phyloP scores from a whole-genome alignment of 345 rosid species.

The Aethionema arabicum region DNA sequence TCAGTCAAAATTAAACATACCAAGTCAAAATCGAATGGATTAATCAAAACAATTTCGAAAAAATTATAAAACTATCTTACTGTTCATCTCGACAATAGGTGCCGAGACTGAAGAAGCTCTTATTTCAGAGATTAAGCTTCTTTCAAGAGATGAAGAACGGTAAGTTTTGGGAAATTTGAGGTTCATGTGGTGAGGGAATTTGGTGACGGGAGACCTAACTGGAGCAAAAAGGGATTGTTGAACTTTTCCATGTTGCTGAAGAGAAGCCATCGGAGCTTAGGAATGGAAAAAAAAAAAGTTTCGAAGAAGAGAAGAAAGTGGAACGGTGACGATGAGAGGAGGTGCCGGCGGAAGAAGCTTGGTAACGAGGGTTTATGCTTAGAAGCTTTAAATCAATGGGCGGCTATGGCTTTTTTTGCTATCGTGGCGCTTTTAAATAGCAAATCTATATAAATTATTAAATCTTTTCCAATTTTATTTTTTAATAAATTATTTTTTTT shows the following conservation, averaged over 20 bases:
- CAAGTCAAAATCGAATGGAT: not conserved
- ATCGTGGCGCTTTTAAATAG: no score
- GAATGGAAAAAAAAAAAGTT: no score
- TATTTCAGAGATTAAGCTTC: conserved; percentile 50
- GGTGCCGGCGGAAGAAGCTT: no score
- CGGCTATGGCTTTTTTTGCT: no score
- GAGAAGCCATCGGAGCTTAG: conserved; percentile 45
- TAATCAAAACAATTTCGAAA: not conserved
- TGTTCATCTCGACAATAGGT: conserved; percentile 50
- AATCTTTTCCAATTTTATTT: no score
- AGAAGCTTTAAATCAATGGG: no score
- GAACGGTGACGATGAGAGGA: no score
- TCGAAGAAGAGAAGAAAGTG: no score
- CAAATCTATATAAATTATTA: no score
- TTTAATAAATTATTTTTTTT: no score
- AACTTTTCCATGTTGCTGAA: conserved; percentile 52
- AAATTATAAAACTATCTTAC: conserved; percentile 32
- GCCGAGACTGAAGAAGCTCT: conserved; percentile 56
- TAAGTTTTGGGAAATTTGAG: conserved; percentile 43
- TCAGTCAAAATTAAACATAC: not conserved
- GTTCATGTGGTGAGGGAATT: conserved; percentile 46
- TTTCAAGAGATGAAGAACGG: conserved; percentile 42
- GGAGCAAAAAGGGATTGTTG: conserved; percentile 42
- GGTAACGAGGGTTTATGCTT: no score
- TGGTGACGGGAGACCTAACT: conserved; percentile 31